These are phyloP conservation scores for Pseudogymnoascus sp. DNA, from an alignment of 2,329 filamentous ascomycete genomes.

Conservation along the genomic window DNA sequence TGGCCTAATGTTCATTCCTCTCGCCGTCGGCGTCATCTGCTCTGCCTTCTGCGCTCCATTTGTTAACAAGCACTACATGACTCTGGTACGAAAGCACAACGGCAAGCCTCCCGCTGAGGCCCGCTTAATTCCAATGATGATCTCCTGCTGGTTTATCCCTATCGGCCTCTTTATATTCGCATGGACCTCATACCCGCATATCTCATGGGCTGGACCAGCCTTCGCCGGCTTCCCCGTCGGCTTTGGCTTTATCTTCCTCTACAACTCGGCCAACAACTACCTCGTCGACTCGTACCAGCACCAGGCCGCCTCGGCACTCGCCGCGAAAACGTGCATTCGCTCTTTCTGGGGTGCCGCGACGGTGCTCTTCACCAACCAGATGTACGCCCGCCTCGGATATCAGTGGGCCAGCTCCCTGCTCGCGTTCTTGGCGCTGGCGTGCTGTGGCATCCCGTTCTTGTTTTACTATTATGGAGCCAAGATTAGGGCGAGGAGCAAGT, in stretches of 20 bases:
- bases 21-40: slow-evolving; percentile 65
- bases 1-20: slow-evolving; percentile 79
- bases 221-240: slow-evolving; percentile 51
- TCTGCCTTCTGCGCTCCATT: slow-evolving; percentile 61
- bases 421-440: slow-evolving; percentile 66
- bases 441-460: slow-evolving; percentile 73
- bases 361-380: slow-evolving; percentile 74
- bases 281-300: slow-evolving; percentile 58
- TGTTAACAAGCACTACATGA: slow-evolving; percentile 76
- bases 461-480: slow-evolving; percentile 71
- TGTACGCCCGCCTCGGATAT: slow-evolving; percentile 65
- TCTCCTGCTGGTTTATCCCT: slow-evolving; percentile 64
- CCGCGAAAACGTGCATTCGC: slow-evolving; percentile 72
- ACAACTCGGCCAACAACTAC: slow-evolving; percentile 53
- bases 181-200: slow-evolving; percentile 51
- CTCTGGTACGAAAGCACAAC: slow-evolving; percentile 50
- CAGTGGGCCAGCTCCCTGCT: slow-evolving; percentile 70
- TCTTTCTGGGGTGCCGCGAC: slow-evolving; percentile 72
- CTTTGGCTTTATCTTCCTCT: slow-evolving; percentile 59
- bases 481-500: slow-evolving; percentile 64
- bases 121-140: slow-evolving; percentile 77
- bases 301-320: slow-evolving; percentile 73
- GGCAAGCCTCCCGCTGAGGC: slow-evolving; percentile 70
- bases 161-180: slow-evolving; percentile 61
- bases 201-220: slow-evolving; percentile 51